Percentiles rank a stretch among this genome's conserved stretches.
These are phyloP conservation scores for Thalassiosira profunda DNA, from an alignment of 108 stramenopile species.

Conservation along the genomic window DNA sequence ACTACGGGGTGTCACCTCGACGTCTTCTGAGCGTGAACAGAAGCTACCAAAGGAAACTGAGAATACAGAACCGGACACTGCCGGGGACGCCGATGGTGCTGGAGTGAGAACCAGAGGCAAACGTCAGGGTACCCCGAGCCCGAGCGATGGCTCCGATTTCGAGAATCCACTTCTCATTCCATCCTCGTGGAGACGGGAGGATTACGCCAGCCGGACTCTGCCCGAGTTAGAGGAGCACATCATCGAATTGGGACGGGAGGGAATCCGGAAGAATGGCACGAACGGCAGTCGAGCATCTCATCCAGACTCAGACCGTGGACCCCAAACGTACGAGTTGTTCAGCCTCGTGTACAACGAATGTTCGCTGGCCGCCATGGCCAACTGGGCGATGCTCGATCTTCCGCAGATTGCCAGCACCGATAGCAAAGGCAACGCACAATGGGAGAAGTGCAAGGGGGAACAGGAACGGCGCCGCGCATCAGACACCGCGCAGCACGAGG, in stretches of 20 bases:
- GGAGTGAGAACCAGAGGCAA: too few species aligned
- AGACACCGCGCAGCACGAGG: background rate
- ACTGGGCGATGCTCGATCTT: conserved; percentile 45
- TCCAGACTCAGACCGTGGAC: too few species aligned
- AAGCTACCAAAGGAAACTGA: too few species aligned
- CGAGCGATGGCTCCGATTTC: too few species aligned
- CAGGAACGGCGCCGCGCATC: background rate
- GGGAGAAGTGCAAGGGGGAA: conserved; percentile 20
- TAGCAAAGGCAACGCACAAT: background rate
- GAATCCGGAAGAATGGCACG: too few species aligned
- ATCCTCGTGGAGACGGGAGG: conserved; percentile 26
- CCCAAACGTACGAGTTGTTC: background rate
- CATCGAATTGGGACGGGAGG: background rate
- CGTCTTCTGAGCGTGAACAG: background rate
- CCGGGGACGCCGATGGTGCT: too few species aligned
- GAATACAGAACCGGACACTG: too few species aligned
- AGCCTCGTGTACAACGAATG: conserved; percentile 53
- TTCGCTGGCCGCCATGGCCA: conserved; percentile 39
- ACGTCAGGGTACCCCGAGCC: too few species aligned
- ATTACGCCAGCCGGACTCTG: conserved; percentile 23
- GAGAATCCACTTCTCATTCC: conserved; percentile 19
- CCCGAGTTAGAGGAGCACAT: conserved; percentile 24
- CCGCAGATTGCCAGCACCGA: background rate
- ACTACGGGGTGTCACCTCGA: background rate
- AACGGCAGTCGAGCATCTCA: background rate